Base-by-base conservation (phyloP, 441 rosid species). In the Capsella rubella region DNA sequence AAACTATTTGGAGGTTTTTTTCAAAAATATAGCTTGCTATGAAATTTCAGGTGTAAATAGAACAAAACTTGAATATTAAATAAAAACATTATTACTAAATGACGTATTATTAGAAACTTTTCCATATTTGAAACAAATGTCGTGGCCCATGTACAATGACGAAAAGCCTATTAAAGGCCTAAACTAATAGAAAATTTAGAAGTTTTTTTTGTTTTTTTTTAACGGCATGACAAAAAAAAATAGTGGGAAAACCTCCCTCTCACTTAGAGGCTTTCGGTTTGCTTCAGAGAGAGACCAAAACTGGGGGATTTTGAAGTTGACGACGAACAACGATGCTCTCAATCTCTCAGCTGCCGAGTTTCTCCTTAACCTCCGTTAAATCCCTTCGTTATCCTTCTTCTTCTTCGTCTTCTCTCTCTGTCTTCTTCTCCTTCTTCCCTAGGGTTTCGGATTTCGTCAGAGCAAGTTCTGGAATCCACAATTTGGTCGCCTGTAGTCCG, bases 241-340 rank as follows among this genome's bases (percentile, higher is more conserved):
- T 12, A 67, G 28, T 7, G 0, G 1, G 6, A 69, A 49, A 47
- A 10, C 76, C 37, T 52, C 76, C 42, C 11, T 0, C 0, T 4
- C 0, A 12, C 1, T 0, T 3, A 45, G 62, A 71, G 25, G 45
- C 18, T 74, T 66, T 39, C 3, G 14, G 2, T 10, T 27, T 35
- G 8, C 8, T 9, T 13, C 28, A 39, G 32, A 72, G 28, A 21
- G 25, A 21, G 25, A 63, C 10, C 67, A 42, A 71, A 56, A 31
- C 72, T 37, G 37, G 29, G 35, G 5, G 5, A 6, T 32, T 32
- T 25, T 34, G 43, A 50, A 65, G 6, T 13, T 16, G 63, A 29
- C 53, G 63, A 34, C 25, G 37, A 32, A 74, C 57, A 74, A 74
- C 61, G 75, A 84, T 84, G 89, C 71, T 73, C 62, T 59, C 80